Conservation (phyloP, 768 basidiomycete species). For the Clitopilus hobsonii region DNA sequence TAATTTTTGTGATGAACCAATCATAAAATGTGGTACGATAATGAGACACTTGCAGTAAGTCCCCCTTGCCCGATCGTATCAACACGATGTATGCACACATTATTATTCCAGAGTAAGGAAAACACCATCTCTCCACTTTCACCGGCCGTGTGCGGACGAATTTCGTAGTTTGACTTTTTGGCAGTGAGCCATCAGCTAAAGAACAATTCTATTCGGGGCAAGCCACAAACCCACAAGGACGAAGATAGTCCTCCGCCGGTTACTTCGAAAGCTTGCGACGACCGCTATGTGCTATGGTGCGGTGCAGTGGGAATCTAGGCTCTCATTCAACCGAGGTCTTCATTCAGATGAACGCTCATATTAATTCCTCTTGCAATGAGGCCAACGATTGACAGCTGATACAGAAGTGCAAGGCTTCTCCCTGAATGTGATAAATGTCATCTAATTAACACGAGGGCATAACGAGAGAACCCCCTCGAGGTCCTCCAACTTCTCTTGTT, state of each 20-base stretch:
- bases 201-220: not conserved
- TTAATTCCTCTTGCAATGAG: too few relatives aligned
- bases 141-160: constrained; percentile 1
- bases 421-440: not conserved
- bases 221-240: not conserved
- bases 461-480: not conserved
- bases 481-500: not conserved
- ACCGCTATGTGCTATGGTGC: not conserved
- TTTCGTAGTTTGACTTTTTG: not conserved
- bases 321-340: not conserved
- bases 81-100: constrained; percentile 1
- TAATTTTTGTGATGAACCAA: constrained; percentile 1
- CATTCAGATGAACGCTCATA: too few relatives aligned
- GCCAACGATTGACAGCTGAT: not conserved
- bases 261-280: not conserved
- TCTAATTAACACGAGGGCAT: not conserved
- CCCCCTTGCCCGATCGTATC: not conserved
- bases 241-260: not conserved
- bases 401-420: too few relatives aligned
- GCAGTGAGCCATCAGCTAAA: not conserved
- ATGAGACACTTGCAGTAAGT: not conserved
- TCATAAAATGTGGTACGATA: constrained; percentile 1
- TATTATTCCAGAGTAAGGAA: not conserved
- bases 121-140: constrained; percentile 1
- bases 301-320: not conserved